Conservation (phyloP, 2,329 filamentous ascomycete genomes). For the Trichoderma aggressivum region DNA sequence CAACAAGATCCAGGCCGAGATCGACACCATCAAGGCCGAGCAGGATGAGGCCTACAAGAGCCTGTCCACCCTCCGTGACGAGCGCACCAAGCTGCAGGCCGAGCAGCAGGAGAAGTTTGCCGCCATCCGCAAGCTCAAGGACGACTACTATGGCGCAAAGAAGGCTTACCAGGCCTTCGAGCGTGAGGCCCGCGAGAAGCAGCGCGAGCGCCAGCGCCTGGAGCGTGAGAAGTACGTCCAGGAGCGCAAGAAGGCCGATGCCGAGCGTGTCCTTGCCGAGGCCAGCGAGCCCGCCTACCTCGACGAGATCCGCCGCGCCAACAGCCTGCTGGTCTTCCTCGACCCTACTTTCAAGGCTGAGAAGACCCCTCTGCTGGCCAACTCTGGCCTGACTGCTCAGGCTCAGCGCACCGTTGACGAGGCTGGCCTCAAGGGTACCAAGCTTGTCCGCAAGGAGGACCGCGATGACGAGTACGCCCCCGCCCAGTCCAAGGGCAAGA, state of each 20-base stretch:
- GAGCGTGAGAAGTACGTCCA: constrained; percentile 73
- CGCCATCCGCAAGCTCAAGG: constrained; percentile 82
- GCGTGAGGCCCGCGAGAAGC: constrained; percentile 72
- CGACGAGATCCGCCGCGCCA: constrained; percentile 86
- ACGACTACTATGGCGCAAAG: constrained; percentile 77
- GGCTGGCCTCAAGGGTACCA: constrained; percentile 79
- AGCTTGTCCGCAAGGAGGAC: constrained; percentile 80
- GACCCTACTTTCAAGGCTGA: constrained; percentile 70
- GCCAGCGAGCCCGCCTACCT: constrained; percentile 84
- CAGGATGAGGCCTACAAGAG: constrained; percentile 89
- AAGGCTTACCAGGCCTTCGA: constrained; percentile 83
- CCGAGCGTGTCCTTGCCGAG: constrained; percentile 73
- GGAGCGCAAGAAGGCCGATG: constrained; percentile 71
- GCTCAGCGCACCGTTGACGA: constrained; percentile 81
- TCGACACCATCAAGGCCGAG: constrained; percentile 86
- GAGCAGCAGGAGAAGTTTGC: constrained; percentile 84
- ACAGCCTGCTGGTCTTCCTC: constrained; percentile 85
- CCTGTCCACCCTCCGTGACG: constrained; percentile 77
- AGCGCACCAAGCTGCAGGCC: constrained; percentile 76
- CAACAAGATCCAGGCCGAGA: constrained; percentile 77
- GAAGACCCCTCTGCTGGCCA: constrained; percentile 61
- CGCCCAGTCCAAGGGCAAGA: constrained; percentile 82
- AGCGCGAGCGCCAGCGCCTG: constrained; percentile 72
- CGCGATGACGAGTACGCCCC: constrained; percentile 83
- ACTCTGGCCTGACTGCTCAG: constrained; percentile 73